Conservation (phyloP, 108 stramenopile genomes). For the Stephanodiscus minutulus region DNA sequence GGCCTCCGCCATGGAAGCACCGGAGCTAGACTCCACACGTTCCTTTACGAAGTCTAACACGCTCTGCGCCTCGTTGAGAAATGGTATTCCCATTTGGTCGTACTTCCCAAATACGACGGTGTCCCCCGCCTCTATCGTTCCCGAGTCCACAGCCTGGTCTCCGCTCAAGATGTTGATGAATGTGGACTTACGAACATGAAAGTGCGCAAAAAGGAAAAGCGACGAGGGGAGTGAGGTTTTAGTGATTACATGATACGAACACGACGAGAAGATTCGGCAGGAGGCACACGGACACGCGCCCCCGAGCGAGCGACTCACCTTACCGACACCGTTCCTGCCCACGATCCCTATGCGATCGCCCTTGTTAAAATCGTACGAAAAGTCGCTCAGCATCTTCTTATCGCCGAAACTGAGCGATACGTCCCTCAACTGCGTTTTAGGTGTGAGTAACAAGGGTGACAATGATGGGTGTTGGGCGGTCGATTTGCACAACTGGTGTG, state of each 20-base stretch:
- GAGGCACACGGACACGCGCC: not conserved
- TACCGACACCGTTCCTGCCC: slow-evolving; percentile 85
- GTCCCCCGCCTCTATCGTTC: slow-evolving; percentile 71
- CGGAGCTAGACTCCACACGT: slow-evolving; percentile 57
- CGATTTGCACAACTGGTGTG: not conserved
- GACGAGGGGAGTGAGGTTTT: not conserved
- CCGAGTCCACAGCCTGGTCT: slow-evolving; percentile 55
- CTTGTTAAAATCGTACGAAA: slow-evolving; percentile 77
- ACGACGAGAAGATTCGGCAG: not conserved
- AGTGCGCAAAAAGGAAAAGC: not conserved
- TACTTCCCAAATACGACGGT: slow-evolving; percentile 84
- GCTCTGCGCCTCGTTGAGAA: slow-evolving; percentile 60
- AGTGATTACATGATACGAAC: not conserved
- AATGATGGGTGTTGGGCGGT: not conserved
- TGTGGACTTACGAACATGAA: slow-evolving; percentile 54
- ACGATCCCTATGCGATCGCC: slow-evolving; percentile 84
- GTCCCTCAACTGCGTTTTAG: slow-evolving; percentile 48
- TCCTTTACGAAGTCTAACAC: slow-evolving; percentile 79
- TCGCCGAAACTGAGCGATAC: slow-evolving; percentile 72
- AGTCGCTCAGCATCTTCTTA: slow-evolving; percentile 71
- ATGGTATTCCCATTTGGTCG: slow-evolving; percentile 82
- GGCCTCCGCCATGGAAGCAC: slow-evolving; percentile 53
- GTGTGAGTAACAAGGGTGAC: not conserved
- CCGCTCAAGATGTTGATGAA: slow-evolving; percentile 73
- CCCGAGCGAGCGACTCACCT: slow-evolving; percentile 18